phyloP scores from a whole-genome alignment of 2,329 filamentous ascomycete species.

The Aschersonia sp. region DNA sequence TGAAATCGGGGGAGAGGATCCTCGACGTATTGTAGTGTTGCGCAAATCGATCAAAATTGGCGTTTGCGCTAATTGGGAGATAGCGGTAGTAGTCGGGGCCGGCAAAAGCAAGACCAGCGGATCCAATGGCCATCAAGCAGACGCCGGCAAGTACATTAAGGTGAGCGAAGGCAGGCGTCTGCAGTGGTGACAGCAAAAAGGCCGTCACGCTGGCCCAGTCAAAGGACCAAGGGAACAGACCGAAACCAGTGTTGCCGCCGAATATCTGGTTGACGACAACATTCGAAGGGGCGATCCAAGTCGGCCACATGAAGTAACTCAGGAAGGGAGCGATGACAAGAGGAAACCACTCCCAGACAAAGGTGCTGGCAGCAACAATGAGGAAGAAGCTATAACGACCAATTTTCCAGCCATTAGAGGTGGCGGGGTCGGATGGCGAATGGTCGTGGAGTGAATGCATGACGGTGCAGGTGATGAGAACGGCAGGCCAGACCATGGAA shows the following conservation, averaged over 20 bases:
- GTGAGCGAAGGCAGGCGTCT: slow-evolving; percentile 45
- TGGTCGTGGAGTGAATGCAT: slow-evolving; percentile 53
- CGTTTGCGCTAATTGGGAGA: slow-evolving; percentile 38
- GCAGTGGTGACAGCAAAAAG: slow-evolving; percentile 41
- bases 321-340: slow-evolving; percentile 44
- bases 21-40: slow-evolving; percentile 37
- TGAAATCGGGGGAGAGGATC: slow-evolving; percentile 36
- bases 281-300: slow-evolving; percentile 49
- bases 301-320: slow-evolving; percentile 43
- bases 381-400: slow-evolving; percentile 44
- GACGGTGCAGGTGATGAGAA: slow-evolving; percentile 45
- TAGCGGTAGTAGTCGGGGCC: slow-evolving; percentile 38
- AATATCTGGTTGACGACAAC: slow-evolving; percentile 51
- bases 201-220: slow-evolving; percentile 50
- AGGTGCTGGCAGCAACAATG: slow-evolving; percentile 32
- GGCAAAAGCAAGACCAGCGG: slow-evolving; percentile 36
- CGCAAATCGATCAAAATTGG: slow-evolving; percentile 46
- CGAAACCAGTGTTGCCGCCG: slow-evolving; percentile 45
- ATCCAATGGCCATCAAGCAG: slow-evolving; percentile 34
- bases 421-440: slow-evolving; percentile 32
- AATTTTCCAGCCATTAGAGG: slow-evolving; percentile 43
- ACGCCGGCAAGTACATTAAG: slow-evolving; percentile 41
- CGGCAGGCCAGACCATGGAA: slow-evolving; percentile 50
- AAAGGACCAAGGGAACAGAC: slow-evolving; percentile 49
- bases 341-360: slow-evolving; percentile 44